Base-by-base conservation (phyloP, 495 filamentous ascomycete genomes). In the Sphaerosporella brunnea region DNA sequence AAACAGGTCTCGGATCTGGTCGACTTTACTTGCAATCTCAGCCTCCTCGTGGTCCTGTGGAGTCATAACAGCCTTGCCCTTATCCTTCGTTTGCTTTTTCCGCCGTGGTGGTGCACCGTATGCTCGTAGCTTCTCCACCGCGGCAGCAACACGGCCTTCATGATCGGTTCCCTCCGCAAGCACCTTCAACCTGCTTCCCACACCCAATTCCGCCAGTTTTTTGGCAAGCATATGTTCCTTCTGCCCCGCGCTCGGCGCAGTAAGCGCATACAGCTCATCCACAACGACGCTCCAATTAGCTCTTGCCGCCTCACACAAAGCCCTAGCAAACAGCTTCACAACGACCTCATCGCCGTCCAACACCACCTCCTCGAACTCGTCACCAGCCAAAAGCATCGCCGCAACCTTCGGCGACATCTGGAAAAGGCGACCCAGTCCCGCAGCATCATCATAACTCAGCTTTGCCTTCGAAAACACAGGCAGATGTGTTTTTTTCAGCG, bases 1-100 rank as follows among this genome's bases (percentile, higher is more conserved):
- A 63, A 97, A 95, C 20, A 97, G 68, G 55, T 97, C 90, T 58
- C 93, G 85, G 30, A 97, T 69, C 63, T 88, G 82, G 4, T 77
- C 79, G 40, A 95, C 73, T 23, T 87, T 73, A 55, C 76, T 84
- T 74, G 88, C 78, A 23, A 72, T 77, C 65, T 93, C 84, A 10
- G 88, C 65, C 15, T 79, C 68, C 30, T 65, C 47, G 7, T 52
- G 19, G 64, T 50, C 48, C 62, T 20, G 55, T 57, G 28, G 62
- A 34, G 65, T 60, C 5, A 58, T 59, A 44, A 66, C 61, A 4
- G 62, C 69, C 64, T 90, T 90, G 23, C 84, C 84, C 61, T 93
- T 95, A 51, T 72, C 68, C 39, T 68, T 61, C 35, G 63, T 67
- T 23, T 59, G 48, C 48, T 63, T 67, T 54, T 46, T 35, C 34